These are phyloP conservation scores for Xylaria flabelliformis DNA, from an alignment of 495 filamentous ascomycete species.

Conservation along the genomic window DNA sequence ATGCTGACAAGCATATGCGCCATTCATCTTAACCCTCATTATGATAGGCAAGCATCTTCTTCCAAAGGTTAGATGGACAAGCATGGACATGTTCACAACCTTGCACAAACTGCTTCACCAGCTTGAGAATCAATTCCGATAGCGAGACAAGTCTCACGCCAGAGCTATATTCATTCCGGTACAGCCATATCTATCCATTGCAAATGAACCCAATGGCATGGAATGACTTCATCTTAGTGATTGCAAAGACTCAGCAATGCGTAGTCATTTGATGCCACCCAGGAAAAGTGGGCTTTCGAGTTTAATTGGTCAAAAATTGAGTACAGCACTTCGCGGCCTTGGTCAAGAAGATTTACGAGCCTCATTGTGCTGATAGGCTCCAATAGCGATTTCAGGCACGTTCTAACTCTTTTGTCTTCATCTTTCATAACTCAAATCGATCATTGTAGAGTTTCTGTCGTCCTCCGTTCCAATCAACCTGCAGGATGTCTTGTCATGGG, in stretches of 20 bases:
- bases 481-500: conserved; percentile 3
- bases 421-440: not conserved
- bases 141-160: conserved; percentile 7
- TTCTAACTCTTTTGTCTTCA: not conserved
- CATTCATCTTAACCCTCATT: not conserved
- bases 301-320: not conserved
- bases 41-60: not conserved
- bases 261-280: not conserved
- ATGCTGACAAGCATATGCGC: not conserved
- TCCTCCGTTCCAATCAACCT: not conserved
- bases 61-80: not conserved
- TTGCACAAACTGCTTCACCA: not conserved
- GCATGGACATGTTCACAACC: not conserved
- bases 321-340: not conserved
- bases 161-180: not conserved
- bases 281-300: not conserved
- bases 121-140: not conserved
- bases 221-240: not conserved
- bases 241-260: not conserved
- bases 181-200: not conserved
- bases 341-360: not conserved
- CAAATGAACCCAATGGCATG: not conserved
- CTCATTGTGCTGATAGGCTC: not conserved
- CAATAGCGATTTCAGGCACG: not conserved
- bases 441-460: not conserved